Base-by-base conservation (phyloP, 129 eudicot species). In the Solidago caesia region DNA sequence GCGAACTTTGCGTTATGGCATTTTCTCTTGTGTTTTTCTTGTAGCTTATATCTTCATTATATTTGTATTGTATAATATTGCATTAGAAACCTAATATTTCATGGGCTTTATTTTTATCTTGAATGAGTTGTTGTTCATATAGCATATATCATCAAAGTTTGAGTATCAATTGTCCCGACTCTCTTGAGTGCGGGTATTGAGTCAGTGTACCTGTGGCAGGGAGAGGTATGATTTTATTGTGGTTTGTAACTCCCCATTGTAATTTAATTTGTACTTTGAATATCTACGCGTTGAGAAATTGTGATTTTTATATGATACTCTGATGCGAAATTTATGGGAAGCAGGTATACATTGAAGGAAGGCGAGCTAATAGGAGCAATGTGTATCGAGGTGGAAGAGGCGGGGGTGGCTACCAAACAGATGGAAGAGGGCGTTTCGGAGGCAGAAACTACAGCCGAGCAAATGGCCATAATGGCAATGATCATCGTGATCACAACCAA, bases 131-230 rank as follows among this genome's bases (percentile, higher is more conserved):
- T 62, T 29, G 53, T 43, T 16, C 44, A 64, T 64, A 44, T 39
- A 61, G 26, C 45, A 75, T 64, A 74, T 56, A 56, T 56, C 61
- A 5, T 44, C 7, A 26, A 64, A 41, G 44, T 15, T 65, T 66
- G 45, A 43, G 14, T 21, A 43, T 26, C 29, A 61, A 14, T 49
- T 62, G 26, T 59, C 4, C 29, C 21, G 42, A 44, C 68, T n/a
- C 6, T 64, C 12, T 58, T 44, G 27, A 45, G 48, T 87, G 85
- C 96, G 91, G 99, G 99, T 60, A 66, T 95, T 44, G 99, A 91
- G 57, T 95, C 99, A 4, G 88, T 91, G 27, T 91, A 95, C 64
- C 82, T 85, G 84, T 95, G 99, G 99, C 72, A 95, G 42, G 99
- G 96, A 84, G 88, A 95, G 96, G 96, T 95, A 82, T 43, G 79